Evolutionary conservation across 345 rosid species (phyloP), one percentile per base, ranked within the genome.

Genomic region (Eucalyptus cladocalyx): DNA sequence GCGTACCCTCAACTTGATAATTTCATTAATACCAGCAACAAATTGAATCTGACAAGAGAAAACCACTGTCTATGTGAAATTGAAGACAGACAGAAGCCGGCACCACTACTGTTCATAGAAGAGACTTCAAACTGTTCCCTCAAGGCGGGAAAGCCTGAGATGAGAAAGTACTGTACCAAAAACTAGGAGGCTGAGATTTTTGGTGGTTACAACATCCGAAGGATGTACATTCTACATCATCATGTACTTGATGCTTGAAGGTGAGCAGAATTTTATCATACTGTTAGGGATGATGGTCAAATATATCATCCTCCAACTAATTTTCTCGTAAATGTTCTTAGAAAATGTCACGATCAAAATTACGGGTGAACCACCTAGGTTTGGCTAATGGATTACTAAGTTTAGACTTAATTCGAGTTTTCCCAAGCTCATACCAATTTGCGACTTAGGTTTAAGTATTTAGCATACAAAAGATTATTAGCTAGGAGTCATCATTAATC

Each of bases 251-350:
- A 32, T 69, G 80, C 43, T 65, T 34, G 43, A 69, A 69, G 80
- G 80, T 9, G 14, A 69, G 54, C 54, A 85, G 37, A 14, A 85
- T 1, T 45, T 85, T 4, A 34, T 30, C 87, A n/a, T 9, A n/a
- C 26, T 50, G 15, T 2, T 3, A 24, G 17, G 58, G 26, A 34
- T 34, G 81, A 69, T 1, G 14, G 43, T 34, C 43, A 19, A 34
- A 69, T 47, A 50, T 67, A 86, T 86, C 56, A 23, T 86, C 60
- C 43, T 30, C 58, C 62, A 34, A 50, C 65, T 34, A 34, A 69
- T 69, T 34, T 69, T 18, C 24, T 69, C 43, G 6, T 11, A 56
- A 47, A 34, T 85, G 90, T 90, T 69, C 80, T 94, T 92, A 95
- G 12, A 92, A 91, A n/a, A n/a, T n/a, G n/a, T n/a, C n/a, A n/a